These are phyloP conservation scores for Kodamaea suecica DNA, from an alignment of 1,139 yeast genomes.

Conservation along the genomic window DNA sequence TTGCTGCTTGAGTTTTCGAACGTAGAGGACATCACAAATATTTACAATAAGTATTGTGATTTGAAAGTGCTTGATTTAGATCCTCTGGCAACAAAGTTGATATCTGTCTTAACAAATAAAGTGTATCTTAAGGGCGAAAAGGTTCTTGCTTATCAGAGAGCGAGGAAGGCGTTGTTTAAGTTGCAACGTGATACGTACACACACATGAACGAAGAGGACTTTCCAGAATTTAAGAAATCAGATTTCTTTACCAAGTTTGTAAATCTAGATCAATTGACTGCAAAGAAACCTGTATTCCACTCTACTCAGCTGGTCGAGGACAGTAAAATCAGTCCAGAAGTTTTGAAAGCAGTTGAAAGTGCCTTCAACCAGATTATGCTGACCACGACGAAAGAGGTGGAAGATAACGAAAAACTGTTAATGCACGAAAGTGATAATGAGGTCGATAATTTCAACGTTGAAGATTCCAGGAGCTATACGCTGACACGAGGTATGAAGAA, in stretches of 20 bases:
- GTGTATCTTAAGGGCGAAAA: slow-evolving; percentile 2
- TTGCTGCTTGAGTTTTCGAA: slow-evolving; percentile 40
- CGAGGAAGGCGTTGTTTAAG: slow-evolving; percentile 54
- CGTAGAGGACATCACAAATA: slow-evolving; percentile 40
- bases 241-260: slow-evolving; percentile 34
- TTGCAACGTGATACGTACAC: slow-evolving; percentile 53
- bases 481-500: slow-evolving; percentile 25
- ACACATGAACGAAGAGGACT: slow-evolving; percentile 48
- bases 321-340: slow-evolving; percentile 38
- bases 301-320: background rate
- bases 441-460: too few relatives aligned
- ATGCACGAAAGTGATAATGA: too few relatives aligned
- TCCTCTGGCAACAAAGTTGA: slow-evolving; percentile 5
- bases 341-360: slow-evolving; percentile 63
- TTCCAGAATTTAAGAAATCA: slow-evolving; percentile 53
- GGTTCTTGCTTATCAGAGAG: slow-evolving; percentile 31
- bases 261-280: slow-evolving; percentile 17
- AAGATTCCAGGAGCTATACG: slow-evolving; percentile 7
- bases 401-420: background rate
- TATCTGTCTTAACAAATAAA: slow-evolving; percentile 8
- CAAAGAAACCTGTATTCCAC: slow-evolving; percentile 3
- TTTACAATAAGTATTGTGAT: slow-evolving; percentile 10
- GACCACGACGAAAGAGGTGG: slow-evolving; percentile 4
- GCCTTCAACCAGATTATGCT: slow-evolving; percentile 65
- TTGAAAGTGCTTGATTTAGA: slow-evolving; percentile 8